phyloP scores from a whole-genome alignment of 1,139 yeast genomes.

The Kodamaea ohmeri region DNA sequence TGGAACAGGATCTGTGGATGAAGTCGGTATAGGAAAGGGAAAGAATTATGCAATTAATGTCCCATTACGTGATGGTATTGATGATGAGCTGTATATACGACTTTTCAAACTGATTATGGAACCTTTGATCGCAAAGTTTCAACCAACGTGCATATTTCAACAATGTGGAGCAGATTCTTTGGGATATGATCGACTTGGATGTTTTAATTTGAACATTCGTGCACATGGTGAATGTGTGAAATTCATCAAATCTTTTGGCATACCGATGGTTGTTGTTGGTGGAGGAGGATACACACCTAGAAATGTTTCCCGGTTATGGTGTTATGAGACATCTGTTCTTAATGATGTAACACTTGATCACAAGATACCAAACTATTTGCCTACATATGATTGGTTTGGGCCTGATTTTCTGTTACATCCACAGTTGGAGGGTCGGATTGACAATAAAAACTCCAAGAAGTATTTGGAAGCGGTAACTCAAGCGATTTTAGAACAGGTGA shows the following conservation, averaged over 20 bases:
- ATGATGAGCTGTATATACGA: slow-evolving; percentile 81
- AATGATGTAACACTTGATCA: slow-evolving; percentile 75
- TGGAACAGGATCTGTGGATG: slow-evolving; percentile 89
- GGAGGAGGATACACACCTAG: slow-evolving; percentile 99
- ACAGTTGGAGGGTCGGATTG: slow-evolving; percentile 80
- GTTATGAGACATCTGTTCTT: slow-evolving; percentile 87
- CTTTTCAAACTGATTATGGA: slow-evolving; percentile 82
- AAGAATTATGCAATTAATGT: slow-evolving; percentile 85
- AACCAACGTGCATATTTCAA: slow-evolving; percentile 89
- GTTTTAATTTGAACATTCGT: slow-evolving; percentile 83
- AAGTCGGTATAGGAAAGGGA: slow-evolving; percentile 84
- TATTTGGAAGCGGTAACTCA: slow-evolving; percentile 78
- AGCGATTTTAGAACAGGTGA: slow-evolving; percentile 75
- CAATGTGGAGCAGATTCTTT: slow-evolving; percentile 98
- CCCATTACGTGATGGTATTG: slow-evolving; percentile 94
- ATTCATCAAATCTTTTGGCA: slow-evolving; percentile 78
- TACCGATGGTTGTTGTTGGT: slow-evolving; percentile 88
- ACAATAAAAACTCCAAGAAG: slow-evolving; percentile 81
- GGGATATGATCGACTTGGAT: slow-evolving; percentile 90
- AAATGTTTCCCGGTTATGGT: slow-evolving; percentile 92
- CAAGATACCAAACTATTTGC: slow-evolving; percentile 73
- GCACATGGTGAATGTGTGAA: slow-evolving; percentile 96
- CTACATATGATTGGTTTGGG: slow-evolving; percentile 85
- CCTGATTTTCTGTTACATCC: slow-evolving; percentile 94
- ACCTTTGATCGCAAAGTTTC: slow-evolving; percentile 76